Evolutionary conservation across 192 early-diverging fungal genomes (phyloP).

Genomic region (Coemansia sp.): DNA sequence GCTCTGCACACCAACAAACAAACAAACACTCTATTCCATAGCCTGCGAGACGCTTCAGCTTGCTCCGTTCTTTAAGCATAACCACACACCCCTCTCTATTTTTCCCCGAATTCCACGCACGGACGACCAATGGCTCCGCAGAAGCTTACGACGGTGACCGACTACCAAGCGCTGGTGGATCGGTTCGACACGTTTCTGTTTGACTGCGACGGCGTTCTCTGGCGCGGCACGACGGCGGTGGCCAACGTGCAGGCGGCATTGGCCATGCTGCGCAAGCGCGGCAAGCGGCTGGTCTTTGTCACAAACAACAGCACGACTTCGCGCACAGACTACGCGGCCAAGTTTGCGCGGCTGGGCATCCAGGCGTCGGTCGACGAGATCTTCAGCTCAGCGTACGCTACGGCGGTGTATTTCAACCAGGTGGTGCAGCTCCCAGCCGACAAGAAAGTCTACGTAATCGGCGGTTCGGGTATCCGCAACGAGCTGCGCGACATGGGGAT

Average conservation of each 20-base stretch:
- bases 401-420: slow-evolving; percentile 87
- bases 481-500: slow-evolving; percentile 85
- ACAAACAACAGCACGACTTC: slow-evolving; percentile 97
- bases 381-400: slow-evolving; percentile 88
- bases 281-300: slow-evolving; percentile 92
- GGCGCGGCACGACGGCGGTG: slow-evolving; percentile 72
- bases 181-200: slow-evolving; percentile 89
- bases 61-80: neutral
- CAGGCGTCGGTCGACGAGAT: slow-evolving; percentile 79
- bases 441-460: slow-evolving; percentile 91
- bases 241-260: slow-evolving; percentile 68
- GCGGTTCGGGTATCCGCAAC: slow-evolving; percentile 79
- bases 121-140: slow-evolving; percentile 13
- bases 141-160: slow-evolving; percentile 18
- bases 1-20: too few relatives aligned
- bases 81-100: too few relatives aligned
- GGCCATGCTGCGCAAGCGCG: slow-evolving; percentile 64
- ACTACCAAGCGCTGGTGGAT: slow-evolving; percentile 63
- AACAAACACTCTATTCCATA: too few relatives aligned
- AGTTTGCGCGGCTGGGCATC: slow-evolving; percentile 81
- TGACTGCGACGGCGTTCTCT: slow-evolving; percentile 99
- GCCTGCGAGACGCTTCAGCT: neutral
- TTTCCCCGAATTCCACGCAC: too few relatives aligned
- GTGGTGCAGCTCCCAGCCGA: slow-evolving; percentile 75
- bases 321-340: slow-evolving; percentile 70